Conservation (phyloP, 257 asterid species). For the Solanum acaule region DNA sequence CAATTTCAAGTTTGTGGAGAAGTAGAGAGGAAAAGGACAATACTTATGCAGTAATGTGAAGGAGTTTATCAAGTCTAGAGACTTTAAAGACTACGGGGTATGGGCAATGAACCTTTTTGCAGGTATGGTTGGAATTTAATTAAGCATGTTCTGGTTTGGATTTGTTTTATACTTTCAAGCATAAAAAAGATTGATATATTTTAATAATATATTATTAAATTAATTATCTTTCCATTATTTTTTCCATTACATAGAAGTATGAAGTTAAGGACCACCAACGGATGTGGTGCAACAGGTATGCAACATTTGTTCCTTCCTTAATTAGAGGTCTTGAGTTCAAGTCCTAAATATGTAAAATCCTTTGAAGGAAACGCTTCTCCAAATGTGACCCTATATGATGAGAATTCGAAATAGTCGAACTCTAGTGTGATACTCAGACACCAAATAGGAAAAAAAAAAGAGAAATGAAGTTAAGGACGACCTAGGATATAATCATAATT, state of each 20-base stretch:
- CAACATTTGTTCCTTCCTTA: accelerated
- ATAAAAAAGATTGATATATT: not conserved
- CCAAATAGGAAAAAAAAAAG: no score
- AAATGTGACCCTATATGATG: no score
- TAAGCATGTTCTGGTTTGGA: not conserved
- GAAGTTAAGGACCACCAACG: not conserved
- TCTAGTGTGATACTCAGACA: no score
- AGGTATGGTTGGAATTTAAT: not conserved
- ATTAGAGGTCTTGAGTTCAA: no score
- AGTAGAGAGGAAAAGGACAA: not conserved
- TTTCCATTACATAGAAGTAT: not conserved
- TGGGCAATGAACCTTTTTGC: not conserved
- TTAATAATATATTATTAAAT: not conserved
- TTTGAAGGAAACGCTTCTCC: no score
- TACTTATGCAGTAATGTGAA: not conserved
- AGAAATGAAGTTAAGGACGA: not conserved
- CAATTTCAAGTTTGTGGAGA: not conserved
- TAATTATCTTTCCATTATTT: no score
- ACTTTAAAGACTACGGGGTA: not conserved
- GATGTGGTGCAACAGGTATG: not conserved
- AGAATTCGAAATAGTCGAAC: accelerated
- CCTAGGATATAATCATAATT: not conserved
- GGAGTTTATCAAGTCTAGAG: not conserved
- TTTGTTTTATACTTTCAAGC: not conserved
- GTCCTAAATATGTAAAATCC: no score